A percentile compares a stretch with the other conserved stretches of the same genome.
Conservation (phyloP, 202 grass and related monocot species). For the Elaeis oleifera region DNA sequence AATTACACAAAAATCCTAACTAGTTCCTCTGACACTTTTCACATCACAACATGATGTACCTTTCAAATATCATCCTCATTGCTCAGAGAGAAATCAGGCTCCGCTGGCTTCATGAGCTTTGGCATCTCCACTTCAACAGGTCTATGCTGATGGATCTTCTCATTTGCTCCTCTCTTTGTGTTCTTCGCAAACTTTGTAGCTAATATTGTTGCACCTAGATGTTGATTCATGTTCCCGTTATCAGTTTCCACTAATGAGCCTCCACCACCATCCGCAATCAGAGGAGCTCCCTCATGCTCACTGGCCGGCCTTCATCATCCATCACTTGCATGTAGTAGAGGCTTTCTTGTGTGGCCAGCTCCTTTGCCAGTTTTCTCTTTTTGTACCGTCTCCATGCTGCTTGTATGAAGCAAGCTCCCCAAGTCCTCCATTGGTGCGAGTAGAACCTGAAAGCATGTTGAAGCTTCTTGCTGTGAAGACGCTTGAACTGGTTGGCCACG, state of each 20-base stretch:
- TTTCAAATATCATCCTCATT: constrained; percentile 40
- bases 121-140: constrained; percentile 39
- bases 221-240: constrained; percentile 12
- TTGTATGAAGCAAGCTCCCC: constrained; percentile 81
- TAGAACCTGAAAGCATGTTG: constrained; percentile 96
- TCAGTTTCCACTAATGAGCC: neutral
- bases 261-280: constrained; percentile 17
- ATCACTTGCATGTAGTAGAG: constrained; percentile 23
- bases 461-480: constrained; percentile 84
- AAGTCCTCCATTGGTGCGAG: constrained; percentile 89
- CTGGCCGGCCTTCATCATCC: constrained; percentile 10
- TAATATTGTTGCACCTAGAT: constrained; percentile 51
- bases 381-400: constrained; percentile 67
- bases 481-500: constrained; percentile 92
- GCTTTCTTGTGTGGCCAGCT: constrained; percentile 49
- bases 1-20: too few species aligned
- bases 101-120: constrained; percentile 65
- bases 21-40: too few species aligned
- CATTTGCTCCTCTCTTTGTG: constrained; percentile 31
- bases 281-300: constrained; percentile 25
- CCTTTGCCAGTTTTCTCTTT: constrained; percentile 59
- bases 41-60: too few species aligned
- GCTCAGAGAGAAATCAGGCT: constrained; percentile 67
- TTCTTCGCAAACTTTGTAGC: constrained; percentile 68
- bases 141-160: too few species aligned